phyloP scores from a whole-genome alignment of 108 stramenopile genomes.

The Cyclotella atomus region DNA sequence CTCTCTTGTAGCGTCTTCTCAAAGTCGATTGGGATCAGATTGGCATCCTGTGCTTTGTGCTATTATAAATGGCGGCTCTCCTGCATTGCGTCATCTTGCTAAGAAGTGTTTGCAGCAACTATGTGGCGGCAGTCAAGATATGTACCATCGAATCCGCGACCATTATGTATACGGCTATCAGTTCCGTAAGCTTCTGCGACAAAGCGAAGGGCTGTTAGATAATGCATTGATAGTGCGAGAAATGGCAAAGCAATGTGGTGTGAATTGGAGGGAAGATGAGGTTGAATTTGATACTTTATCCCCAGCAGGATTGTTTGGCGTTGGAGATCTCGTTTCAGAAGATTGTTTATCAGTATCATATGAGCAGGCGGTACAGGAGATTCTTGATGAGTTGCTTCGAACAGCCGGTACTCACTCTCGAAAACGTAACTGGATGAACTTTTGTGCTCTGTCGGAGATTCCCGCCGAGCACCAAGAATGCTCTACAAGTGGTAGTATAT shows the following conservation, averaged over 20 bases:
- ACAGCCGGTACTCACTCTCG: conserved; percentile 44
- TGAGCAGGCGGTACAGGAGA: conserved; percentile 30
- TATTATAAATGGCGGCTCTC: conserved; percentile 50
- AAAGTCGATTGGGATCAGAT: conserved; percentile 24
- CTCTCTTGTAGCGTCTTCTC: conserved; percentile 46
- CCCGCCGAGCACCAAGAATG: conserved; percentile 10
- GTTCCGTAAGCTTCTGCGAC: conserved; percentile 54
- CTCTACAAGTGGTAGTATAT: not conserved
- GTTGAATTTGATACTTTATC: conserved; percentile 48
- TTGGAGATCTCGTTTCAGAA: conserved; percentile 74
- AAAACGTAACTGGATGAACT: conserved; percentile 73
- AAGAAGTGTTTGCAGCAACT: conserved; percentile 63
- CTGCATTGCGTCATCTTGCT: conserved; percentile 50
- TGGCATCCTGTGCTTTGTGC: conserved; percentile 81
- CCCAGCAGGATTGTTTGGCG: conserved; percentile 67
- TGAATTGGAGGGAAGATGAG: conserved; percentile 52
- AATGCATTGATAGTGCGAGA: conserved; percentile 60
- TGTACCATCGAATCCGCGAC: conserved; percentile 75
- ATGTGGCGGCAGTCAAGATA: conserved; percentile 64
- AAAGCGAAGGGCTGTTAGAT: conserved; percentile 39
- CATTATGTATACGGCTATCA: conserved; percentile 72
- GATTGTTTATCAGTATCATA: conserved; percentile 43
- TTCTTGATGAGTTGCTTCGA: conserved; percentile 68
- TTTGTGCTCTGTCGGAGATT: conserved; percentile 62
- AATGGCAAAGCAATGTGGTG: conserved; percentile 61